phyloP scores from a whole-genome alignment of 495 filamentous ascomycete genomes.

The Podospora appendiculata region DNA sequence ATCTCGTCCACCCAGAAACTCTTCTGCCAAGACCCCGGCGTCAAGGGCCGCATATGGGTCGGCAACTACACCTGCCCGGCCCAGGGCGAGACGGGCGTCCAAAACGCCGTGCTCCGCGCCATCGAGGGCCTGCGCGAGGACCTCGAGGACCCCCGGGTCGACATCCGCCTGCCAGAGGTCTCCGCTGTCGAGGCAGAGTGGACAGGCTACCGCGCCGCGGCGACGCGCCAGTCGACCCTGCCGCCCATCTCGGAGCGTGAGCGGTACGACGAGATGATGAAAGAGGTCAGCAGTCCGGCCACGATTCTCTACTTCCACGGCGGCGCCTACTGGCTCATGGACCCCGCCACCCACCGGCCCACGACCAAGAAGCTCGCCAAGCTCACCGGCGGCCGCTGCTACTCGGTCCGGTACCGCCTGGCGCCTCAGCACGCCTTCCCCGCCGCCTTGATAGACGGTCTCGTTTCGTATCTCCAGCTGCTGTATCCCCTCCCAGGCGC shows the following conservation, averaged over 20 bases:
- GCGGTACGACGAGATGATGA: slow-evolving; percentile 66
- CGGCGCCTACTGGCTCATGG: slow-evolving; percentile 76
- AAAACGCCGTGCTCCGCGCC: slow-evolving; percentile 53
- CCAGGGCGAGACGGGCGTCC: slow-evolving; percentile 44
- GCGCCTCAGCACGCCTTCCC: slow-evolving; percentile 82
- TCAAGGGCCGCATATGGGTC: slow-evolving; percentile 79
- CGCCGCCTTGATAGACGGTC: slow-evolving; percentile 72
- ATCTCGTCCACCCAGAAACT: slow-evolving; percentile 58
- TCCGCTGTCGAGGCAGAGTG: slow-evolving; percentile 73
- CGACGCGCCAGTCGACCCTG: slow-evolving; percentile 43
- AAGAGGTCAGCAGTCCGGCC: slow-evolving; percentile 55
- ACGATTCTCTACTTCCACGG: slow-evolving; percentile 86
- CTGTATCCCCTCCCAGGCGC: slow-evolving; percentile 71
- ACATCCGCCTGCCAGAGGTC: slow-evolving; percentile 43
- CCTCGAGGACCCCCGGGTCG: slow-evolving; percentile 28
- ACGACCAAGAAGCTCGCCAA: slow-evolving; percentile 42
- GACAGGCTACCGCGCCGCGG: slow-evolving; percentile 64
- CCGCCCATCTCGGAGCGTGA: slow-evolving; percentile 55
- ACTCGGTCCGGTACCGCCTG: slow-evolving; percentile 81
- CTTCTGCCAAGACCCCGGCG: slow-evolving; percentile 51
- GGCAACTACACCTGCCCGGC: slow-evolving; percentile 52
- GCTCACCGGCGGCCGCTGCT: slow-evolving; percentile 49
- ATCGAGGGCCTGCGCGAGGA: slow-evolving; percentile 53
- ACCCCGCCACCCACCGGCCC: slow-evolving; percentile 58
- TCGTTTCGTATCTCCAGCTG: slow-evolving; percentile 74